phyloP scores from a whole-genome alignment of 2,329 filamentous ascomycete genomes.

The Lasiodiplodia theobromae region DNA sequence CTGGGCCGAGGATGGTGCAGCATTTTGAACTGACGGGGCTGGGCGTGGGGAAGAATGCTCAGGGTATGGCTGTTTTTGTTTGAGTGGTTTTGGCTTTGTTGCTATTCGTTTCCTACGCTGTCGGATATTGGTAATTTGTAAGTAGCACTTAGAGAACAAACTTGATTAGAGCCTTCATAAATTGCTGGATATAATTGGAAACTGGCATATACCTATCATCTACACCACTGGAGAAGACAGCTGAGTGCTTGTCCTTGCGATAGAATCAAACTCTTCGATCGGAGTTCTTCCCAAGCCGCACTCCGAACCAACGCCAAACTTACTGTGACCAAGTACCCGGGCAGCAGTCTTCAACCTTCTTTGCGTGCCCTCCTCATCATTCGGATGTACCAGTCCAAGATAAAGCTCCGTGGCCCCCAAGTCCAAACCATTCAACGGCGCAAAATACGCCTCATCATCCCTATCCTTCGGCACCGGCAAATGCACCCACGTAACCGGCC shows the following conservation, averaged over 20 bases:
- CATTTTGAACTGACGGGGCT: slow-evolving; percentile 43
- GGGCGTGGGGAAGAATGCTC: slow-evolving; percentile 41
- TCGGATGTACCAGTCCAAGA: slow-evolving; percentile 19
- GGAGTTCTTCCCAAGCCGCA: slow-evolving; percentile 47
- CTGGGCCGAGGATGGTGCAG: slow-evolving; percentile 44
- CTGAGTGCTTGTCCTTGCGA: slow-evolving; percentile 32
- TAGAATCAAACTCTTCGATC: slow-evolving; percentile 38
- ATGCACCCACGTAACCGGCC: slow-evolving; percentile 52
- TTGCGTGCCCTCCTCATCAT: slow-evolving; percentile 16
- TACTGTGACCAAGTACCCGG: slow-evolving; percentile 12
- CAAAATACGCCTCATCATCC: slow-evolving; percentile 16
- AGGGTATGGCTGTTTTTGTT: slow-evolving; percentile 46
- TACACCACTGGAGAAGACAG: not conserved
- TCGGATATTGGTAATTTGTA: no score
- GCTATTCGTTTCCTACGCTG: no score
- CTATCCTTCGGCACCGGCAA: slow-evolving; percentile 41
- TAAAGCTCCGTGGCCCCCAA: slow-evolving; percentile 5
- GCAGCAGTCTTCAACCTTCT: slow-evolving; percentile 7
- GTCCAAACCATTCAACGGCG: not conserved
- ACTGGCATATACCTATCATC: no score
- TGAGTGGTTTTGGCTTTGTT: slow-evolving; percentile 16
- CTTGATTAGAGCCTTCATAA: no score
- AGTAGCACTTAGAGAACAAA: no score
- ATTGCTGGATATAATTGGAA: no score
- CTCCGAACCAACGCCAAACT: slow-evolving; percentile 12